These are phyloP conservation scores for Trametes cinnabarina DNA, from an alignment of 768 basidiomycete genomes.

Conservation along the genomic window DNA sequence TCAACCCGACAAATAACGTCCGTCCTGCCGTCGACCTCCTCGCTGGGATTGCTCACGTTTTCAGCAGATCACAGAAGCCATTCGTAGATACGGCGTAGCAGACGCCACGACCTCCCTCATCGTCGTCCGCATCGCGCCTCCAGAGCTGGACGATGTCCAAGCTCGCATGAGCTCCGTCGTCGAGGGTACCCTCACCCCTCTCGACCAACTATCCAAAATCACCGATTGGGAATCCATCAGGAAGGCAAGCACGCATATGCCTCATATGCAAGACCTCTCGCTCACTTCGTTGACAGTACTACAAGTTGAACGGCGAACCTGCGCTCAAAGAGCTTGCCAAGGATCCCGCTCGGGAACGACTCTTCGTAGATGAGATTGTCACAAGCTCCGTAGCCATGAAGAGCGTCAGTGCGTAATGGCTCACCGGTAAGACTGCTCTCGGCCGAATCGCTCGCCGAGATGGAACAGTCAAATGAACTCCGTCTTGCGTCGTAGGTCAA, in stretches of 20 bases:
- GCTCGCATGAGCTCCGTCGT: conserved; percentile 57
- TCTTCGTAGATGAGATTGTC: conserved; percentile 61
- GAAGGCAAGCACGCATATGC: conserved; percentile 61
- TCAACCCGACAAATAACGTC: conserved; percentile 88
- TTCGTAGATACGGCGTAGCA: conserved; percentile 82
- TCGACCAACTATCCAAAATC: conserved; percentile 42
- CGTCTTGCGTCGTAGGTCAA: too few species aligned
- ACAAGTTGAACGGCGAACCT: conserved; percentile 64
- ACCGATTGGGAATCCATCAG: conserved; percentile 75
- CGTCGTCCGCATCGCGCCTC: conserved; percentile 63
- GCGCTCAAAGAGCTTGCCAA: conserved; percentile 37
- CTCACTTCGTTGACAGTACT: conserved; percentile 43
- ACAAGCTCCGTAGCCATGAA: conserved; percentile 83
- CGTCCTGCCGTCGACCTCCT: not conserved
- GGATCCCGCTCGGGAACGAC: conserved; percentile 36
- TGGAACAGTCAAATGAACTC: too few species aligned
- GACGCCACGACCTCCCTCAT: conserved; percentile 62
- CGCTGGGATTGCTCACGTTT: not conserved
- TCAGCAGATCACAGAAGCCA: conserved; percentile 79
- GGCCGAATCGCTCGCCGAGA: too few species aligned
- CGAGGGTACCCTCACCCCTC: conserved; percentile 49
- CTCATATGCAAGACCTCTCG: not conserved
- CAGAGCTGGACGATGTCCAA: conserved; percentile 42
- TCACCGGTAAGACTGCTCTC: too few species aligned
- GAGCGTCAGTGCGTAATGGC: conserved; percentile 47